Evolutionary conservation across 2,329 filamentous ascomycete species (phyloP), one percentile per base, ranked within the genome.

Genomic region (Eurotiales sp.): DNA sequence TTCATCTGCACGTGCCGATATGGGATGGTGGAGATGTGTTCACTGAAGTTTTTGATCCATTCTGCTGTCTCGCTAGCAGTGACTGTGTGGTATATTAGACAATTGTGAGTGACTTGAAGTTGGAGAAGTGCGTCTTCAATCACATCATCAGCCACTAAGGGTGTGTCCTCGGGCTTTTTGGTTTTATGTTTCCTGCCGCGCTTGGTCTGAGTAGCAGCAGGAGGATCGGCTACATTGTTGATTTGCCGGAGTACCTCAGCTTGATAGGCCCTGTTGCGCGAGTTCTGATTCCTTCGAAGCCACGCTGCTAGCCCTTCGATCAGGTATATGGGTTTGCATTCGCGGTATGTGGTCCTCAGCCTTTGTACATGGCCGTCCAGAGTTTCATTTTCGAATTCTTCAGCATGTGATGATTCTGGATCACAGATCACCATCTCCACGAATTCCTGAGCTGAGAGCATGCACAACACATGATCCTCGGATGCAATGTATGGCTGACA

Each of bases 1-100:
- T 78, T 75, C 49, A 73, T 71, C 27, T 70, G 65, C 50, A 76
- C 70, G 6, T 61, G 65, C 12, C 82, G 81, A 66, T 91, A 91
- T 0, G 87, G 88, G 19, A 87, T 82, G 1, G 84, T 87, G 7
- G 86, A 87, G 44, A 92, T 84, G 64, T 92, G 85, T 61, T 90
- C 85, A 0, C 88, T 92, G 60, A 91, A 89, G 29, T 80, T 75
- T 25, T 78, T 73, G 25, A 91, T 82, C 85, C 87, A 89, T 58
- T 85, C 79, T 2, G 86, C 85, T 1, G 86, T 87, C 60, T 90
- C 85, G 0, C 80, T 63, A 0, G 78, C 61, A 2, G 72, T 68
- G 12, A 67, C 69, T 1, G 85, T 88, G 64, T 92, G 86, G 64
- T 90, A 86, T 40, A 91, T 82, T 3, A 88, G 71, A 19, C 80